Conservation (phyloP, 345 rosid species). For the Salix brachista region DNA sequence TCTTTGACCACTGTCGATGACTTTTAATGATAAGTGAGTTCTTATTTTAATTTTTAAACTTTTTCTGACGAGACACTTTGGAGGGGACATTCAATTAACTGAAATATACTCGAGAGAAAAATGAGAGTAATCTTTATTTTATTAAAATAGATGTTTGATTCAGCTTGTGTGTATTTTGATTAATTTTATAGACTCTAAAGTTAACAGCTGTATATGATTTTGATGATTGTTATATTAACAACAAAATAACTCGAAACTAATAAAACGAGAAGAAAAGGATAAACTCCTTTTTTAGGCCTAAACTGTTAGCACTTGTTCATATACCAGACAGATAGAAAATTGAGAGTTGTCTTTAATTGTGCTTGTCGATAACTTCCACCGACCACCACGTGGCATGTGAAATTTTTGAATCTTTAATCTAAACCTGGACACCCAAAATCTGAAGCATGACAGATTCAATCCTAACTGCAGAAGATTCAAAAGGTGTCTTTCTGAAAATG, state of each 20-base stretch:
- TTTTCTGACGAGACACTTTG: neutral
- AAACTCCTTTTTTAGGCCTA: no score
- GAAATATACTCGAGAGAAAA: no score
- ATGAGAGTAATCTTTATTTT: no score
- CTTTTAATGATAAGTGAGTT: neutral
- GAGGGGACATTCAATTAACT: neutral
- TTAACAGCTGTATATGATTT: accelerated
- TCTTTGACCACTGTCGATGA: neutral
- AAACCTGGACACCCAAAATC: neutral
- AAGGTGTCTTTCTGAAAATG: neutral
- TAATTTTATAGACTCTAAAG: no score
- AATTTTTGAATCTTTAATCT: neutral
- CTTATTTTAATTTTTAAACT: neutral
- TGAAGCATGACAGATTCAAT: neutral
- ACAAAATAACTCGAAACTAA: no score
- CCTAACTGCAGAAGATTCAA: neutral
- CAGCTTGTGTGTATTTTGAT: no score
- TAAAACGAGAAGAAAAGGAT: no score
- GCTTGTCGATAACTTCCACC: neutral
- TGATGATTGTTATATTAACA: no score
- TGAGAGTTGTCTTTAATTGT: neutral
- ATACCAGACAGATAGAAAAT: no score
- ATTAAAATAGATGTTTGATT: no score
- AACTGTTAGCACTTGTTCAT: no score
- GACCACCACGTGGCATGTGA: neutral